Evolutionary conservation across 2,329 filamentous ascomycete species (phyloP).

Genomic region (Aspergillus sp.): DNA sequence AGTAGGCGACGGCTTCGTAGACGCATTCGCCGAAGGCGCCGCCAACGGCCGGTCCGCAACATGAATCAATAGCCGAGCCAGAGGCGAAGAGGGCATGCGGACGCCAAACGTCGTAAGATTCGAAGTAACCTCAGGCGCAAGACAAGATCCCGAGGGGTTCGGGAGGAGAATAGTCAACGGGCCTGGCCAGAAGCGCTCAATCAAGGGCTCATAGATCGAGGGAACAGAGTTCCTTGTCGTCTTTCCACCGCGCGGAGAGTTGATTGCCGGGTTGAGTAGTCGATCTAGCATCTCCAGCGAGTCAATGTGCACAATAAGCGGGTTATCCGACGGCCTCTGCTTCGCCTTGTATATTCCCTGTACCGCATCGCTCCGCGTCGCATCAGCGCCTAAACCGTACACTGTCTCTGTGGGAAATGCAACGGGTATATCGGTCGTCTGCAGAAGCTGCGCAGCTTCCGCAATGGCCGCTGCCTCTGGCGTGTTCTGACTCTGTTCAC

Average conservation of each 20-base stretch:
- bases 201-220: constrained; percentile 74
- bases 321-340: constrained; percentile 89
- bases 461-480: constrained; percentile 59
- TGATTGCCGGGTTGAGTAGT: constrained; percentile 55
- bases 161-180: constrained; percentile 89
- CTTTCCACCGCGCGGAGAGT: constrained; percentile 35
- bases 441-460: constrained; percentile 69
- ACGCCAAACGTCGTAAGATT: constrained; percentile 83
- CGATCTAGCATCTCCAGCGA: constrained; percentile 75
- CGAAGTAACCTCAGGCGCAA: constrained; percentile 92
- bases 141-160: constrained; percentile 67
- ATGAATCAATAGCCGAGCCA: constrained; percentile 87
- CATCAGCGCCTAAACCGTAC: constrained; percentile 95
- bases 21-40: constrained; percentile 92
- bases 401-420: constrained; percentile 98
- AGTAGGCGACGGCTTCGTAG: constrained; percentile 89
- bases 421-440: constrained; percentile 72
- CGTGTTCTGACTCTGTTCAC: constrained; percentile 41
- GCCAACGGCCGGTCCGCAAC: constrained; percentile 79
- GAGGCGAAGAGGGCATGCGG: constrained; percentile 81
- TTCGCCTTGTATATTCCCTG: constrained; percentile 93
- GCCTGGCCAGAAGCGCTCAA: constrained; percentile 89
- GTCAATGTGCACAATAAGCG: constrained; percentile 88
- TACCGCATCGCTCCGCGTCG: constrained; percentile 81
- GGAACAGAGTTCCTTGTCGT: constrained; percentile 59